Base-by-base conservation (phyloP, 2,329 filamentous ascomycete species). In the Penicillium sp. region DNA sequence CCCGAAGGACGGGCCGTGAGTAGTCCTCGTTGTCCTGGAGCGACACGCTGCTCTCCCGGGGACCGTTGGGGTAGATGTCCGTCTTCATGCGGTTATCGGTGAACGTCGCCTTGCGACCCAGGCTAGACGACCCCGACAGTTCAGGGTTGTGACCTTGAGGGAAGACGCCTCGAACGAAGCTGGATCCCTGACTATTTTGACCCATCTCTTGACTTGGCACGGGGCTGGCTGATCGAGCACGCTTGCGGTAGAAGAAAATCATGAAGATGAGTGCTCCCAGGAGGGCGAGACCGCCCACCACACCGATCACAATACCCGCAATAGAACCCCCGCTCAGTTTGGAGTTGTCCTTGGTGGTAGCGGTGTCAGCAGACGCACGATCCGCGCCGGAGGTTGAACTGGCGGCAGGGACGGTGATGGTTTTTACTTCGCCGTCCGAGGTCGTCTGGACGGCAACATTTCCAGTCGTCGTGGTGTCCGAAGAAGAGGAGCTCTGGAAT, bases 11-110 rank as follows among this genome's bases (percentile, higher is more conserved):
- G 30, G 67, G 69, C 17, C 70, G 61, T 21, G 70, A 71, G 53
- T 73, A 73, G 47, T 73, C 70, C 51, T 71, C 67, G 40, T 72
- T 67, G 45, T 73, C 70, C 44, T 71, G 69, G 14, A 73, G 62
- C 13, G 70, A 73, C 13, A 71, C 57, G 43, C 65, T 69, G 51
- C 69, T 72, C 30, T 64, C 56, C 21, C 68, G 68, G 33, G 60
- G 53, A 38, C 67, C 68, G 35, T 68, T 60, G 10, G 62, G 59
- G 47, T 68, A 70, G 37, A 72, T 59, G 43, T 65, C 64, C 31
- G 67, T 65, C 43, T 71, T 72, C 60, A 73, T 56, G 41, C 70
- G 66, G 45, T 65, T 65, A 46, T 73, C 70, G 26, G 65, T 72
- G 36, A 67, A 70, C 10, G 58, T 60, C 4, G 56, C 56, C 36